Evolutionary conservation across 805 yeast species (phyloP).

Genomic region (Debaryomyces tyrocola): DNA sequence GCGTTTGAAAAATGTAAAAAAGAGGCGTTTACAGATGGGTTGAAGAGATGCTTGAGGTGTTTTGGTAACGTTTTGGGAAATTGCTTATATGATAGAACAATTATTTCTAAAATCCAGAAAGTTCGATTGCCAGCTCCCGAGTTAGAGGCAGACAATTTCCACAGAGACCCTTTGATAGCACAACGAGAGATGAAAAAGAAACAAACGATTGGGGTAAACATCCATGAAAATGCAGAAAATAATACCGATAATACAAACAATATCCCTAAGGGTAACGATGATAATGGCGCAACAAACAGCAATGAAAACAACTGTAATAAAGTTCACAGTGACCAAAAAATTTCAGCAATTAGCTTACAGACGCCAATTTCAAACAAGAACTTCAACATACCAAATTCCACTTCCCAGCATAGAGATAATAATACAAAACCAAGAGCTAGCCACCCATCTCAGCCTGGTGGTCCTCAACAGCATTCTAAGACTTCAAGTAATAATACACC

Average conservation of each 20-base stretch:
- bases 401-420: background rate
- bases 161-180: slow-evolving; percentile 35
- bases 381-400: background rate
- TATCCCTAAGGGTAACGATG: too few relatives aligned
- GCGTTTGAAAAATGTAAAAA: slow-evolving; percentile 81
- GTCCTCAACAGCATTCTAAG: background rate
- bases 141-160: slow-evolving; percentile 30
- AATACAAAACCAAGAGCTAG: background rate
- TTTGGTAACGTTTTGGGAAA: slow-evolving; percentile 82
- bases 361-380: background rate
- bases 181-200: slow-evolving; percentile 25
- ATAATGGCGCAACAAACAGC: too few relatives aligned
- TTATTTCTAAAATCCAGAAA: slow-evolving; percentile 50
- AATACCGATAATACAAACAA: background rate
- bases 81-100: slow-evolving; percentile 77
- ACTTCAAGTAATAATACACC: background rate
- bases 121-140: slow-evolving; percentile 34
- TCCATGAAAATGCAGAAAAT: slow-evolving; percentile 1
- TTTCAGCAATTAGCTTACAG: slow-evolving; percentile 8
- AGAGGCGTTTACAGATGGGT: slow-evolving; percentile 82
- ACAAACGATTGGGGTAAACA: slow-evolving; percentile 6
- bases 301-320: background rate
- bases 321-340: background rate
- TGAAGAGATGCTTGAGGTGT: slow-evolving; percentile 74
- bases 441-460: background rate